Evolutionary conservation across 2,329 filamentous ascomycete genomes (phyloP), one percentile per base, ranked within the genome.

Genomic region (Sporothrix humicola): DNA sequence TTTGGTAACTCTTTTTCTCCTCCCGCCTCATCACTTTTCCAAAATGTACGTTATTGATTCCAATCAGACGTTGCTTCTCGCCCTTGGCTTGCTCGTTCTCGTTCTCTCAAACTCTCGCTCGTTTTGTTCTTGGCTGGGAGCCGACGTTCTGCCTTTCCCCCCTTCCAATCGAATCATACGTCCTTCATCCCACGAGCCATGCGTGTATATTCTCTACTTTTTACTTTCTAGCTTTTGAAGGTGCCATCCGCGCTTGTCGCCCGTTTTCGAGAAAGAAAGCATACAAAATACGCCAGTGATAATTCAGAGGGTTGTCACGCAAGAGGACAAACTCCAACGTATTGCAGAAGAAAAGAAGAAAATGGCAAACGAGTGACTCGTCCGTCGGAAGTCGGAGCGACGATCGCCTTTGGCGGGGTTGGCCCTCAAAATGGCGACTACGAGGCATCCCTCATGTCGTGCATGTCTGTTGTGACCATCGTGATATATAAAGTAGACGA

Each of bases 211-310:
- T 5, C 3, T 37, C 31, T 37, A 37, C 31, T 37, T 5, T 37
- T 2, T 5, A 3, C 23, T 26, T 26, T 26, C 23, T 26, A 26
- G 23, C 23, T 26, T 26, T 26, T 26, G 13, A 71, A 71, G 69
- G 58, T 71, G 69, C 13, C 56, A 71, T 63, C 56, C 56, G 56
- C 54, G 26, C 69, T 48, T 71, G 44, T n/a, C 26, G 26, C 23
- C 44, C 31, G 31, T 37, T 37, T 37, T 37, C 7, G 44, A 26
- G 17, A 46, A 65, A 12, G 20, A 46, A 12, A 65, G 7, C 37
- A 46, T 31, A 65, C 59, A n/a, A 65, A 44, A 65, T 15, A 17
- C 5, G 56, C 56, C 26, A 59, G 56, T 59, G 26, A 37, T 17
- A 26, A 9, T 13, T 13, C 56, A 59, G 15, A 59, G 17, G 46